A percentile compares a stretch with the other conserved stretches of the same genome.
phyloP scores from a whole-genome alignment of 2,329 filamentous ascomycete genomes.

The Fusarium armeniacum region DNA sequence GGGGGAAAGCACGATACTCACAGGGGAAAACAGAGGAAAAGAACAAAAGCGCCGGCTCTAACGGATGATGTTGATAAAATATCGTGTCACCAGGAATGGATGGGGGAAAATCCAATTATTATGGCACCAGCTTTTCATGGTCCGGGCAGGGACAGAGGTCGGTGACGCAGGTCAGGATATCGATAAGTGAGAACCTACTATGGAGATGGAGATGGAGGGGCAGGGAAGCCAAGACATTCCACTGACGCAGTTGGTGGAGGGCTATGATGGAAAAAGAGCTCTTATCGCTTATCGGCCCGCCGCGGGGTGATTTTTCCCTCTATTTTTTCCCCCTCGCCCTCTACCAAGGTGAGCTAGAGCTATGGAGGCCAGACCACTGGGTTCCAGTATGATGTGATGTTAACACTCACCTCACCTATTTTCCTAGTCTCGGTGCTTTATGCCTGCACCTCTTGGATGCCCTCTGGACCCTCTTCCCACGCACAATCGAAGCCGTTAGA shows the following conservation, averaged over 20 bases:
- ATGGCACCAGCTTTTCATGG: constrained; percentile 51
- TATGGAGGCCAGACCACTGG: not conserved
- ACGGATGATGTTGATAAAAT: constrained; percentile 46
- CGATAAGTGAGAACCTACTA: constrained; percentile 1
- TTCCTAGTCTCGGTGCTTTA: constrained; percentile 44
- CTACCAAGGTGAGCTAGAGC: constrained; percentile 31
- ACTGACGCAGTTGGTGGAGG: constrained; percentile 35
- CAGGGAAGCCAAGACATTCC: constrained; percentile 28
- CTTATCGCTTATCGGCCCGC: constrained; percentile 51
- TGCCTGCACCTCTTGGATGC: constrained; percentile 26
- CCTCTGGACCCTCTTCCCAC: constrained; percentile 34
- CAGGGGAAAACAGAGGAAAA: constrained; percentile 34
- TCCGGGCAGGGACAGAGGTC: constrained; percentile 25
- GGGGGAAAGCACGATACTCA: constrained; percentile 25
- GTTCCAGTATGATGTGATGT: constrained; percentile 39
- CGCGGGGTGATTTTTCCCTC: constrained; percentile 35
- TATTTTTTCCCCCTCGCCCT: not conserved
- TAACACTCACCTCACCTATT: constrained; percentile 40
- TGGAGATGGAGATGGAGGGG: constrained; percentile 13
- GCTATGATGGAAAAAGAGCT: constrained; percentile 43
- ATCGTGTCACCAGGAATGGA: constrained; percentile 45
- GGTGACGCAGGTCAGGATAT: constrained; percentile 45
- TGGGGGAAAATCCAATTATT: constrained; percentile 46
- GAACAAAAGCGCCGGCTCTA: constrained; percentile 29
- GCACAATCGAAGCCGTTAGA: constrained; percentile 32